These are phyloP conservation scores for Inga oerstediana DNA, from an alignment of 306 rosid species.

Conservation along the genomic window DNA sequence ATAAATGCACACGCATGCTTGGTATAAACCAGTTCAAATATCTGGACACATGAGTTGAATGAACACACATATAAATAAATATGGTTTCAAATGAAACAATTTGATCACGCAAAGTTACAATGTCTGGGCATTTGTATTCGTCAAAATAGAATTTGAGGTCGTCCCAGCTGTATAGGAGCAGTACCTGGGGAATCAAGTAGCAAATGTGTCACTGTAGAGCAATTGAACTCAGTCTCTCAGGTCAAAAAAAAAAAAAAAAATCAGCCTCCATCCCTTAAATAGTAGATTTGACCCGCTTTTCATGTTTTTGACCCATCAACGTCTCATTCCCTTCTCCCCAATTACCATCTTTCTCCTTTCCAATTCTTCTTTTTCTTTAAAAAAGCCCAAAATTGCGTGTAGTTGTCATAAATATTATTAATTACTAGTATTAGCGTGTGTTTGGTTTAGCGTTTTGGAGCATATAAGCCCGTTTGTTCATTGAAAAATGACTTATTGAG, in stretches of 20 bases:
- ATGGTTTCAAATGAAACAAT: conserved; percentile 13
- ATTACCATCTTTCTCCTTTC: not conserved
- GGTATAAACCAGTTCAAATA: not conserved
- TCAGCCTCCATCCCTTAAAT: conserved; percentile 3
- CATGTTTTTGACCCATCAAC: not conserved
- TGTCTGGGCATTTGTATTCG: conserved; percentile 4
- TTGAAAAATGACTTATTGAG: no score
- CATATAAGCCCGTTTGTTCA: no score
- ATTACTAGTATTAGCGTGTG: no score
- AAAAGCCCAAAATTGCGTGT: not conserved
- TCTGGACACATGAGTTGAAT: not conserved
- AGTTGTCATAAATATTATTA: no score
- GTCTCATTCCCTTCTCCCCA: not conserved
- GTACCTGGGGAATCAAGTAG: not conserved
- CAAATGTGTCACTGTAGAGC: not conserved
- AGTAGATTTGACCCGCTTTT: conserved; percentile 23
- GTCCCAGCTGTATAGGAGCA: not conserved
- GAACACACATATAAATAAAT: not conserved
- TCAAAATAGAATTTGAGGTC: conserved; percentile 10
- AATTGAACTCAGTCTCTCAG: not conserved
- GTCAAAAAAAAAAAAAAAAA: no score
- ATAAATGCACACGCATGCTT: not conserved
- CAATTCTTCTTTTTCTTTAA: not conserved
- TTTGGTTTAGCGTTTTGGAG: no score
- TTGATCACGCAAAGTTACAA: conserved; percentile 41